Percentiles rank a stretch among this genome's conserved stretches.
Evolutionary conservation across 441 rosid species (phyloP).

Genomic region (Adansonia rubrostipa): DNA sequence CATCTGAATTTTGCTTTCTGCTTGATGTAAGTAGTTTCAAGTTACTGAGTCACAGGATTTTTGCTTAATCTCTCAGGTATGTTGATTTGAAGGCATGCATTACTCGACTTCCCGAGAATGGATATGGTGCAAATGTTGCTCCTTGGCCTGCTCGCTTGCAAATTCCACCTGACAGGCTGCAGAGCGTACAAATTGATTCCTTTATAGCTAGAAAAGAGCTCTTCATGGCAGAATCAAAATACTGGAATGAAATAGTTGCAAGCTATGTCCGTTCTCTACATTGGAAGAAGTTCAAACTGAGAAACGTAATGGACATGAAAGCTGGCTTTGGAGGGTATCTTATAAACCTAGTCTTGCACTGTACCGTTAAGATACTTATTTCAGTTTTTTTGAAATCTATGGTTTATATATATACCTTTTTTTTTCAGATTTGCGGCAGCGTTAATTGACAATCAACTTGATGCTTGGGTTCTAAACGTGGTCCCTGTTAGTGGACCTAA

Average conservation of each 20-base stretch:
- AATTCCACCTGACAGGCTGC: constrained; percentile 92
- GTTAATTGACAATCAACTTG: constrained; percentile 64
- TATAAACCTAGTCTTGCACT: constrained; percentile 29
- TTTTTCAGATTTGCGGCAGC: constrained; percentile 88
- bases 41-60: constrained; percentile 1
- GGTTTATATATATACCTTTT: constrained; percentile 12
- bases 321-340: constrained; percentile 96
- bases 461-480: constrained; percentile 93
- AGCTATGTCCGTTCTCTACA: constrained; percentile 73
- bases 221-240: constrained; percentile 83
- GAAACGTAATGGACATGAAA: constrained; percentile 97
- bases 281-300: constrained; percentile 80
- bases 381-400: constrained; percentile 20
- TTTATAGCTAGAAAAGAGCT: constrained; percentile 89
- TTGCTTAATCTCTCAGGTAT: constrained; percentile 54
- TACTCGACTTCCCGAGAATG: constrained; percentile 78
- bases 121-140: constrained; percentile 75
- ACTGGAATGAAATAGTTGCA: constrained; percentile 79
- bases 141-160: constrained; percentile 87
- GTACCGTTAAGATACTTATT: background rate
- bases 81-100: constrained; percentile 88
- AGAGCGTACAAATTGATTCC: constrained; percentile 83
- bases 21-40: constrained; percentile 22
- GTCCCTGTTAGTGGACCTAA: constrained; percentile 91
- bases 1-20: constrained; percentile 19